These are phyloP conservation scores for Backusella tuberculispora DNA, from an alignment of 192 early-diverging fungal species.

Conservation along the genomic window DNA sequence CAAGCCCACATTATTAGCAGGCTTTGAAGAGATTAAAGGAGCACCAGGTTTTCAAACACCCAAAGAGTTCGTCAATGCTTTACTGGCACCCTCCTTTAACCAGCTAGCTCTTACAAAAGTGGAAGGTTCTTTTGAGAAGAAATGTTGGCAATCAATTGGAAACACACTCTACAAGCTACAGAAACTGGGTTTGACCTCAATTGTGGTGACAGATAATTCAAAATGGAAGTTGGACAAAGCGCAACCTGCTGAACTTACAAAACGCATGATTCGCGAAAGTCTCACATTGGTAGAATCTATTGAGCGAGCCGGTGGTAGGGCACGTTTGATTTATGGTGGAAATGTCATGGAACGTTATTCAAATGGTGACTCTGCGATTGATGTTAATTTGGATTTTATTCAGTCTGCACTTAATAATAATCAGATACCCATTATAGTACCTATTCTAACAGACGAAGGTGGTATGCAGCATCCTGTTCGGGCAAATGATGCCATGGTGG, in stretches of 20 bases:
- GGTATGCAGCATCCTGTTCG: conserved; percentile 46
- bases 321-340: conserved; percentile 69
- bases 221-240: conserved; percentile 40
- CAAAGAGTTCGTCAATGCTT: conserved; percentile 46
- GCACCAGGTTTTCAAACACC: conserved; percentile 17
- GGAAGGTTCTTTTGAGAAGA: conserved; percentile 50
- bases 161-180: conserved; percentile 66
- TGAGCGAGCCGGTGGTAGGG: conserved; percentile 71
- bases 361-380: background rate
- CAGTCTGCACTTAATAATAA: conserved; percentile 60
- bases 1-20: background rate
- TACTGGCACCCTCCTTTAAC: conserved; percentile 41
- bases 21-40: background rate
- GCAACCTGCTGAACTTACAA: conserved; percentile 33
- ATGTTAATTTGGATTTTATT: conserved; percentile 46
- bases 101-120: conserved; percentile 67
- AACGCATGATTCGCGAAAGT: conserved; percentile 56
- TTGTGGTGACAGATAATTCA: conserved; percentile 67
- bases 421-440: conserved; percentile 69
- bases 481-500: conserved; percentile 57
- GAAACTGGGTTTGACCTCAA: conserved; percentile 63
- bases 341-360: conserved; percentile 49
- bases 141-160: conserved; percentile 46
- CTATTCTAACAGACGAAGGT: conserved; percentile 43
- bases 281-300: conserved; percentile 69